Evolutionary conservation across 768 basidiomycete genomes (phyloP), one percentile per base, ranked within the genome.

Genomic region (Roridomyces roridus): DNA sequence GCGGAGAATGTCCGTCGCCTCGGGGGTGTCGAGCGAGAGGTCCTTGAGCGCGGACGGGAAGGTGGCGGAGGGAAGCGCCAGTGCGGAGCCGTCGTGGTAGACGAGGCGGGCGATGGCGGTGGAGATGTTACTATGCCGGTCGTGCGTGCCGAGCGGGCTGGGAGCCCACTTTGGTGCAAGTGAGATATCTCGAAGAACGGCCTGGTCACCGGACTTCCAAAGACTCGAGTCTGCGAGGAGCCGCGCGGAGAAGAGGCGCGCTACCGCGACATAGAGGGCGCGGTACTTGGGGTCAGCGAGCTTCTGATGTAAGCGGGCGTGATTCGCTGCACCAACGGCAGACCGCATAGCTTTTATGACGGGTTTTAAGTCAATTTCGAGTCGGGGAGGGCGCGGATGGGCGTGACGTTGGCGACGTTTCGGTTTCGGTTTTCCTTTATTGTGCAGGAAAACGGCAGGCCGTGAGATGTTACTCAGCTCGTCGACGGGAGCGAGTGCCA

Each of bases 91-190:
- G 21, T 70, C 63, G 4, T 73, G 68, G 59, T 80, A 79, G 14
- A 91, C 73, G 45, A 86, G 77, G 15, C 82, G 71, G 15, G 77
- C 72, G 40, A 91, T 80, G 34, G 88, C 87, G 0, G 88, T 85
- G 5, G 84, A 69, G 59, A 91, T 84, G 67, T 87, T 86, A 3
- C 85, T 86, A 52, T 79, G 73, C 10, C 81, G 78, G 63, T 91
- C 89, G 51, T 89, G 88, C 4, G 84, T 77, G 4, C 75, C 72
- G 4, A 68, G 76, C 12, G 85, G 83, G 2, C 83, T 81, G 0
- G 89, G 88, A 0, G 87, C 88, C 88, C 88, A 91, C 68, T 91
- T 92, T 1, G 79, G 78, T 1, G 80, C 86, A 15, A 89, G 79
- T 7, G 82, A 81, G 18, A 91, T 71, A 28, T 75, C 57, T 70